Base-by-base conservation (phyloP, 1,284 basidiomycete species). In the Sporisorium scitamineum region DNA sequence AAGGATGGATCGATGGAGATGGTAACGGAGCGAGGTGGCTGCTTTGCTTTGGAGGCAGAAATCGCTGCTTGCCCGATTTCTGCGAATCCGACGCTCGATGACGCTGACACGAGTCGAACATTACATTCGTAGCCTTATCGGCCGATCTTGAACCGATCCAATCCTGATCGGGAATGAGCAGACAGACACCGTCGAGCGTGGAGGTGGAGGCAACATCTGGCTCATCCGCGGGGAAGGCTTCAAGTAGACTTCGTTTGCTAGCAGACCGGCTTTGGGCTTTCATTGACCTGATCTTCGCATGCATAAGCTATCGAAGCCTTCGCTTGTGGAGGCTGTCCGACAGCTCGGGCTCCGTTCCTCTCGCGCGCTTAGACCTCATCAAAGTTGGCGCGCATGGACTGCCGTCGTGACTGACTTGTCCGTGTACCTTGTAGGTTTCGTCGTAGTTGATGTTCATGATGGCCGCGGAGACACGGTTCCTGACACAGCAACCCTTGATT, bases 51-150 rank as follows among this genome's bases (percentile, higher is more conserved):
- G 47, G 47, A 48, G 47, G 22, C 42, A 14, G 10, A 16, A 6
- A 47, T 27, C 24, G 24, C 45, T 5, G 20, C 42, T 45, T 45
- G 44, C 24, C 44, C 44, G 22, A 20, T n/a, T 20, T 26, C 48
- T 48, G 45, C 47, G 27, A 24, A 4, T 20, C 48, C 48, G 48
- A 50, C 48, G 48, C 48, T 50, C 48, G 48, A 50, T 50, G 48
- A 50, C 48, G 48, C 18, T 31, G 45, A 31, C 18, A 13, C 29
- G 20, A 31, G 48, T 31, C 16, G 48, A 26, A 47, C n/a, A n/a
- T n/a, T n/a, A n/a, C n/a, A n/a, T n/a, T n/a, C n/a, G n/a, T n/a
- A 14, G 7, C 41, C 41, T n/a, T 41, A 42, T 42, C 41, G 41
- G n/a, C 41, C 41, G 41, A 42, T 42, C 41, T 42, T 2, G n/a